Conservation (phyloP, 1,284 basidiomycete species). For the Ustilago loliicola region DNA sequence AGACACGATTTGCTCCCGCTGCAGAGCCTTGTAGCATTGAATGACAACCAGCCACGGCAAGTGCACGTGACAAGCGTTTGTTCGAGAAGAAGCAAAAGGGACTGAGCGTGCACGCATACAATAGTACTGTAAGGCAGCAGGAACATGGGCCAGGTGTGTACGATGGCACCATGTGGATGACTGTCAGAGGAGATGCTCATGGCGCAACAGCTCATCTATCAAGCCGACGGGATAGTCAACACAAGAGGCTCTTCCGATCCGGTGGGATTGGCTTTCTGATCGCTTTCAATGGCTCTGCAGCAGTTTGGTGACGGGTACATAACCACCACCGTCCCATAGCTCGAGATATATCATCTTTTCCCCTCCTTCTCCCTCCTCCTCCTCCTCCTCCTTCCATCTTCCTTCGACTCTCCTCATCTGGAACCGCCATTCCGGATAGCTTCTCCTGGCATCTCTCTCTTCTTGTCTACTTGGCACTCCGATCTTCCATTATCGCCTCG, state of each 20-base stretch:
- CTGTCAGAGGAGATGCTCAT: neutral
- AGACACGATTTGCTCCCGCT: neutral
- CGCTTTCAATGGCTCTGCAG: neutral
- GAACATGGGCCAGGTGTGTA: too few relatives aligned
- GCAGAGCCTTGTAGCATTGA: neutral
- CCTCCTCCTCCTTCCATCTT: neutral
- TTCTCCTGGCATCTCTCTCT: neutral
- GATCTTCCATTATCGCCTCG: neutral
- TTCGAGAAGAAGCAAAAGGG: too few relatives aligned
- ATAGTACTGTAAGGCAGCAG: too few relatives aligned
- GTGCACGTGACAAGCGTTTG: too few relatives aligned
- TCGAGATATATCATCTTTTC: conserved; percentile 33
- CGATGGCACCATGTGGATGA: neutral
- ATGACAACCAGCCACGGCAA: too few relatives aligned
- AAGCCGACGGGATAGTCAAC: neutral
- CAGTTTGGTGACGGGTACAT: too few relatives aligned
- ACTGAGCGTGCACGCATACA: neutral
- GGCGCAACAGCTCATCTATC: too few relatives aligned
- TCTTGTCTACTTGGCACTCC: neutral
- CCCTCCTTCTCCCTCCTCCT: neutral
- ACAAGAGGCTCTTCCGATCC: neutral
- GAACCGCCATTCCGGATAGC: neutral
- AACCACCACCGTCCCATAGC: conserved; percentile 8
- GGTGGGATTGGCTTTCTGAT: neutral
- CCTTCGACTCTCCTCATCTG: neutral